A percentile compares a stretch with the other conserved stretches of the same genome.
Evolutionary conservation across 225 moss, liverwort and hornwort genomes (phyloP).

Genomic region (Bryum argenteum): DNA sequence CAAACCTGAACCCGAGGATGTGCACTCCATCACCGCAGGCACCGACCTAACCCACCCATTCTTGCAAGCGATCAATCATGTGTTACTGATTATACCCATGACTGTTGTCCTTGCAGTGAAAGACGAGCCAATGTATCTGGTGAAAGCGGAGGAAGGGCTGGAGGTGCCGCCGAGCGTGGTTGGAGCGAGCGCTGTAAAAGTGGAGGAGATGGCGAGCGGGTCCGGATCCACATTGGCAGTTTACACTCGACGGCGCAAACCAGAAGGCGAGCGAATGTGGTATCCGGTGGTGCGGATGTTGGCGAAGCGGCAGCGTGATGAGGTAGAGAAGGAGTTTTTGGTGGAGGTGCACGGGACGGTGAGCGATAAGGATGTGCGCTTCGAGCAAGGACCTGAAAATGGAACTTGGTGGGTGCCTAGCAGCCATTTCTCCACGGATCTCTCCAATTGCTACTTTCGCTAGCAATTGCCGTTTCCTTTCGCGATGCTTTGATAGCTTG

Average conservation of each 20-base stretch:
- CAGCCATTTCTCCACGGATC: conserved; percentile 36
- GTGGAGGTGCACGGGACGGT: conserved; percentile 29
- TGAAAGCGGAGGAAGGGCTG: background rate
- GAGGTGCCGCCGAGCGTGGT: too few relatives aligned
- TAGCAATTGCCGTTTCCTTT: background rate
- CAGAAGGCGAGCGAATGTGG: conserved; percentile 20
- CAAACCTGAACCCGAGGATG: conserved; percentile 21
- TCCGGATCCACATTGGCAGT: conserved; percentile 17
- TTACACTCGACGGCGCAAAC: conserved; percentile 24
- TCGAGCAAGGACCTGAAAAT: background rate
- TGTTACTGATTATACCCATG: background rate
- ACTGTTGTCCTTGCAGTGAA: background rate
- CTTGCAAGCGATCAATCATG: background rate
- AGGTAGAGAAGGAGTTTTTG: conserved; percentile 26
- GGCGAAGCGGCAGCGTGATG: conserved; percentile 23
- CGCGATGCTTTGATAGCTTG: too few relatives aligned
- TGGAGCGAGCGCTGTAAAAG: too few relatives aligned
- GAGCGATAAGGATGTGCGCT: background rate
- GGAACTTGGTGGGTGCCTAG: conserved; percentile 39
- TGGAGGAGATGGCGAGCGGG: background rate
- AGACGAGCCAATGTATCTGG: background rate
- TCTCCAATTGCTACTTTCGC: conserved; percentile 26
- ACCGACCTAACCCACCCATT: background rate
- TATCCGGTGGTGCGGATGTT: conserved; percentile 28
- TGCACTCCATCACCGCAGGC: background rate